These are phyloP conservation scores for Pestalotiopsis sp. DNA, from an alignment of 2,329 filamentous ascomycete genomes.

Conservation along the genomic window DNA sequence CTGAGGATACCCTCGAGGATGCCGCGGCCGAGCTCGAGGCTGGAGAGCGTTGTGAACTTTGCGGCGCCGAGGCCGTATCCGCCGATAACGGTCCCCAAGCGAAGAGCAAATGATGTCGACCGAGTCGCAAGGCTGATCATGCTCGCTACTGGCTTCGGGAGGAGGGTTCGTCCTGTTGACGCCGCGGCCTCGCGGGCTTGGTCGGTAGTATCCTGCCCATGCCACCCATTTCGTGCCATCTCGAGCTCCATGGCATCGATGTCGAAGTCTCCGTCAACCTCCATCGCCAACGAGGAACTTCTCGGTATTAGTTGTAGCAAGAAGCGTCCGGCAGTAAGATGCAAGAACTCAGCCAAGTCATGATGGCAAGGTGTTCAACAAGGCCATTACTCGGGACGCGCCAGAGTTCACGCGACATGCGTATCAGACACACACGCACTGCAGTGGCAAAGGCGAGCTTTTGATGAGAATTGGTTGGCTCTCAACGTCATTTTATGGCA, in stretches of 20 bases:
- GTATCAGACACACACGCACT: not conserved
- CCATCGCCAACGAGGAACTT: not conserved
- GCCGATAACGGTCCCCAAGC: slow-evolving; percentile 51
- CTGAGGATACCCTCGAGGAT: slow-evolving; percentile 55
- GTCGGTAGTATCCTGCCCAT: not conserved
- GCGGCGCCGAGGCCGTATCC: slow-evolving; percentile 54
- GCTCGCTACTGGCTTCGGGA: slow-evolving; percentile 58
- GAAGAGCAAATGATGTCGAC: slow-evolving; percentile 58
- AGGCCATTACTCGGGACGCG: not conserved
- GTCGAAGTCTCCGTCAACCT: not conserved
- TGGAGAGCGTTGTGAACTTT: slow-evolving; percentile 56
- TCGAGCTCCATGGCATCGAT: not conserved
- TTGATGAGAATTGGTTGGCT: not conserved
- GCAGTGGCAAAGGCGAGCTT: not conserved
- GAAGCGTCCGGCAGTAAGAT: not conserved
- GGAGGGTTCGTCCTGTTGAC: slow-evolving; percentile 45
- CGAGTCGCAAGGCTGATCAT: slow-evolving; percentile 61
- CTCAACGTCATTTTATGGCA: slow-evolving; percentile 5
- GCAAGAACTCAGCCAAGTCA: not conserved
- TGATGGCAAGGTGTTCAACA: not conserved
- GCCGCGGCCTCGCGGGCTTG: slow-evolving; percentile 8
- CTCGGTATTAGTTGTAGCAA: not conserved
- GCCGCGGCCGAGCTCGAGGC: slow-evolving; percentile 55
- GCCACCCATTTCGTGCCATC: not conserved
- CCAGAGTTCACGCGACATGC: not conserved